Percentiles rank a stretch among this genome's conserved stretches.
phyloP scores from a whole-genome alignment of 345 rosid genomes.

The Physaria fendleri region DNA sequence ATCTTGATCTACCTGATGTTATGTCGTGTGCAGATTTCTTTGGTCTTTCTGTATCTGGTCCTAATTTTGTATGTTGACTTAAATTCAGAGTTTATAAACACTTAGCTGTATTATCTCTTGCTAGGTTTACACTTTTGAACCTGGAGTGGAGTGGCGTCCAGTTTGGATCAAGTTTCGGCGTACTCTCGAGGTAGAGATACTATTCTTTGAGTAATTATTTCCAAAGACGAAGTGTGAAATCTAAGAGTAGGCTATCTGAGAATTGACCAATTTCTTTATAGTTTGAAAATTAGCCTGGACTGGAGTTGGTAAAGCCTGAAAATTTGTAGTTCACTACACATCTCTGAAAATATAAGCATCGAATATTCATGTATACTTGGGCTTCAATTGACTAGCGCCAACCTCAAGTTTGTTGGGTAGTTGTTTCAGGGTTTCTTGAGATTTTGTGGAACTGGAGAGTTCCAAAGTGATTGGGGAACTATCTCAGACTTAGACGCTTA shows the following conservation, averaged over 20 bases:
- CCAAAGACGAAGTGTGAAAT: not conserved
- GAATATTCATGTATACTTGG: not conserved
- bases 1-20: not conserved
- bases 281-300: not conserved
- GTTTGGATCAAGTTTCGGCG: not conserved
- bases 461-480: not conserved
- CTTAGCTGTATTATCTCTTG: not conserved
- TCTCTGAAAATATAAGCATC: not conserved
- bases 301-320: not conserved
- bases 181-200: not conserved
- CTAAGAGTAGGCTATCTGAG: not conserved
- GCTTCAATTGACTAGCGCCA: not conserved
- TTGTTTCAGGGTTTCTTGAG: constrained; percentile 1
- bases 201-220: not conserved
- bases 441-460: not conserved
- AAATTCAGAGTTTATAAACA: not conserved
- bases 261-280: not conserved
- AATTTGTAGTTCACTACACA: not conserved
- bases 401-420: not conserved
- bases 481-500: not conserved
- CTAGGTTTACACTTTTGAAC: constrained; percentile 1
- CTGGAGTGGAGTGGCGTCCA: not conserved
- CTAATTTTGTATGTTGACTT: not conserved
- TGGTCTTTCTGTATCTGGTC: constrained; percentile 1
- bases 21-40: not conserved